Evolutionary conservation across 139 green algal genomes (phyloP).

Genomic region (Chlorella sorokiniana): DNA sequence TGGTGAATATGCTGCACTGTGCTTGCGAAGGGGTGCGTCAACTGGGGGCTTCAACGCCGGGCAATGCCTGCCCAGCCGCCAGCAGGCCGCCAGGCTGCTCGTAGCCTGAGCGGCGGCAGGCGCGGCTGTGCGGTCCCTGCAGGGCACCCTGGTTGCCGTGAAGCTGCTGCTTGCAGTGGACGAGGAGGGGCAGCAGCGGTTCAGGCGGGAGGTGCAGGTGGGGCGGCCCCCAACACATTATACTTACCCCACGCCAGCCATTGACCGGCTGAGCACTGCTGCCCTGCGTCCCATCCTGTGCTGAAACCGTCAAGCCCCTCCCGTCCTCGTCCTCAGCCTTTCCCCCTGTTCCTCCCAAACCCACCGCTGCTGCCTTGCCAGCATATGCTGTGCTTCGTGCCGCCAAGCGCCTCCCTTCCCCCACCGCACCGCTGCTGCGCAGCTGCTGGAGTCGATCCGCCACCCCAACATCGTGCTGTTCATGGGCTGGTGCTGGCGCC

Average conservation of each 20-base stretch:
- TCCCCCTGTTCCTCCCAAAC: no score
- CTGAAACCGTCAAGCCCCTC: no score
- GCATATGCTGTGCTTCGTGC: no score
- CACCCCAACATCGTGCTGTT: slow-evolving; percentile 74
- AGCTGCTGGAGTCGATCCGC: slow-evolving; percentile 59
- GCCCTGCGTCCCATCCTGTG: neutral
- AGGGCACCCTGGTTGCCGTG: slow-evolving; percentile 70
- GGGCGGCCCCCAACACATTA: neutral
- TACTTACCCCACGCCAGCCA: no score
- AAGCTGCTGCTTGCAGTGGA: slow-evolving; percentile 67
- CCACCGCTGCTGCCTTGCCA: no score
- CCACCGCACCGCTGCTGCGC: neutral
- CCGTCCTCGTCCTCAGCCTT: no score
- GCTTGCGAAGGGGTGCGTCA: no score
- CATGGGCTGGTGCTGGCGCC: slow-evolving; percentile 54
- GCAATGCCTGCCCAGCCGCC: no score
- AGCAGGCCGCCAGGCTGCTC: neutral
- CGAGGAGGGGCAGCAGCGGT: slow-evolving; percentile 45
- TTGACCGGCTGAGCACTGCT: no score
- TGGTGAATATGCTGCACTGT: no score
- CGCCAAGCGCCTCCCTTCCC: neutral
- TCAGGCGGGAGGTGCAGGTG: slow-evolving; percentile 50
- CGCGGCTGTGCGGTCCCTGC: neutral
- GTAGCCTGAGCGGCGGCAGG: neutral
- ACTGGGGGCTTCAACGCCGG: no score